These are phyloP conservation scores for Globisporangium paroecandrum DNA, from an alignment of 352 stramenopile genomes.

Conservation along the genomic window DNA sequence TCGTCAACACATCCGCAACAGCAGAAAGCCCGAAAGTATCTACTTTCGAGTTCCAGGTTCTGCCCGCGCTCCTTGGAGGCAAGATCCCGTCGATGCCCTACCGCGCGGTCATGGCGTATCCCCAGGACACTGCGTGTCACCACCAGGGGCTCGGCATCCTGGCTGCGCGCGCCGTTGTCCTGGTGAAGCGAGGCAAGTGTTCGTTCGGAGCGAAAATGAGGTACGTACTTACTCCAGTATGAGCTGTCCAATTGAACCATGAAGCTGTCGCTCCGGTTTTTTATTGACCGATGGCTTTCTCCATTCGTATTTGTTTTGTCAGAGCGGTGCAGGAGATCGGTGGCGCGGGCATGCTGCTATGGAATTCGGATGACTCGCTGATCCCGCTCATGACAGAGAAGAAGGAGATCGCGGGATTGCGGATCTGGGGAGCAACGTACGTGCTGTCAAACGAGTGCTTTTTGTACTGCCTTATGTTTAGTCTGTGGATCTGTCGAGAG, in stretches of 20 bases:
- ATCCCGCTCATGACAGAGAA: constrained; percentile 62
- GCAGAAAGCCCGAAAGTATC: background rate
- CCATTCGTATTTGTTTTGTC: background rate
- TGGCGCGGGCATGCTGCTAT: constrained; percentile 55
- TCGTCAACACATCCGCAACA: constrained; percentile 29
- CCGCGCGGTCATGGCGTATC: constrained; percentile 58
- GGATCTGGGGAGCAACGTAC: constrained; percentile 64
- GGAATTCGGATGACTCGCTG: constrained; percentile 62
- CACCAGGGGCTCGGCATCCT: constrained; percentile 57
- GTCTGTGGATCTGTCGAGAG: background rate
- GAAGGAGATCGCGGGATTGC: constrained; percentile 43
- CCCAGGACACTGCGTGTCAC: constrained; percentile 67
- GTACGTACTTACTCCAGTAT: constrained; percentile 20
- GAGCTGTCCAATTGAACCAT: too few relatives aligned
- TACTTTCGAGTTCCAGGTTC: constrained; percentile 30
- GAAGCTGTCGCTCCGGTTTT: too few relatives aligned
- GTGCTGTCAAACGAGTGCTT: constrained; percentile 6
- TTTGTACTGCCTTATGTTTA: background rate
- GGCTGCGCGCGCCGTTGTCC: constrained; percentile 48
- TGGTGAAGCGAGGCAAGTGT: constrained; percentile 69
- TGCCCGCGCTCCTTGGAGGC: constrained; percentile 55
- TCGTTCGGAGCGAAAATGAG: constrained; percentile 63
- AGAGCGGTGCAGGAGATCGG: constrained; percentile 52
- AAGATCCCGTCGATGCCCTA: constrained; percentile 46
- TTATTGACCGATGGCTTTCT: too few relatives aligned